Percentiles rank a stretch among this genome's conserved stretches.
Evolutionary conservation across 2,329 filamentous ascomycete species (phyloP).

Genomic region (Talaromyces amestolkiae): DNA sequence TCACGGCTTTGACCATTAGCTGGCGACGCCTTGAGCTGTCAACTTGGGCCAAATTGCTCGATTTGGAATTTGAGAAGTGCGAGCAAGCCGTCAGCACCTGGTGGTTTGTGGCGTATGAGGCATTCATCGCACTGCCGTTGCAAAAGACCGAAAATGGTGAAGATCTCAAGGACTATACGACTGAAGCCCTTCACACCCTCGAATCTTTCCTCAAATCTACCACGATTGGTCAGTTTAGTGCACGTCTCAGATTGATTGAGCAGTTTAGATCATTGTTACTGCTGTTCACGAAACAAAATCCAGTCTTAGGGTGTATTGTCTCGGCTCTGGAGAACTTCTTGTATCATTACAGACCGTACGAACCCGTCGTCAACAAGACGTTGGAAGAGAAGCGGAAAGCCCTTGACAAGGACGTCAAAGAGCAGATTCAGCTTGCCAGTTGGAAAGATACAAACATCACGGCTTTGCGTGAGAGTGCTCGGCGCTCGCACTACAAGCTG

Average conservation of each 20-base stretch:
- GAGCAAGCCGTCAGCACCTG: conserved; percentile 77
- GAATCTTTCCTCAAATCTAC: conserved; percentile 76
- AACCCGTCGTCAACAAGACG: conserved; percentile 61
- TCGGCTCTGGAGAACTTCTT: conserved; percentile 74
- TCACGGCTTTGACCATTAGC: conserved; percentile 77
- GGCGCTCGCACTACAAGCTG: conserved; percentile 84
- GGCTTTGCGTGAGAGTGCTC: conserved; percentile 81
- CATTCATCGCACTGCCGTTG: conserved; percentile 72
- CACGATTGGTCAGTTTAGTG: conserved; percentile 74
- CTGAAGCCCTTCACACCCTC: conserved; percentile 70
- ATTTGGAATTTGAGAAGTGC: conserved; percentile 75
- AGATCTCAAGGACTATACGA: conserved; percentile 62
- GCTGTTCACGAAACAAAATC: conserved; percentile 60
- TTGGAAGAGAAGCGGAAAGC: conserved; percentile 66
- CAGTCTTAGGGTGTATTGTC: conserved; percentile 57
- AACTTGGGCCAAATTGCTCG: conserved; percentile 86
- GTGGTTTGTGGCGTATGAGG: conserved; percentile 97
- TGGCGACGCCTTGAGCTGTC: conserved; percentile 91
- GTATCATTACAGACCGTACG: conserved; percentile 69
- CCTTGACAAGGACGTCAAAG: conserved; percentile 89
- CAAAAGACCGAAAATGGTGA: conserved; percentile 59
- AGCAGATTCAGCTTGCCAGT: conserved; percentile 87
- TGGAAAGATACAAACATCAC: conserved; percentile 98
- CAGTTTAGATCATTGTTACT: conserved; percentile 63
- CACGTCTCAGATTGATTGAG: conserved; percentile 67